These are phyloP conservation scores for Pyrenophora graminea DNA, from an alignment of 2,329 filamentous ascomycete species.

Conservation along the genomic window DNA sequence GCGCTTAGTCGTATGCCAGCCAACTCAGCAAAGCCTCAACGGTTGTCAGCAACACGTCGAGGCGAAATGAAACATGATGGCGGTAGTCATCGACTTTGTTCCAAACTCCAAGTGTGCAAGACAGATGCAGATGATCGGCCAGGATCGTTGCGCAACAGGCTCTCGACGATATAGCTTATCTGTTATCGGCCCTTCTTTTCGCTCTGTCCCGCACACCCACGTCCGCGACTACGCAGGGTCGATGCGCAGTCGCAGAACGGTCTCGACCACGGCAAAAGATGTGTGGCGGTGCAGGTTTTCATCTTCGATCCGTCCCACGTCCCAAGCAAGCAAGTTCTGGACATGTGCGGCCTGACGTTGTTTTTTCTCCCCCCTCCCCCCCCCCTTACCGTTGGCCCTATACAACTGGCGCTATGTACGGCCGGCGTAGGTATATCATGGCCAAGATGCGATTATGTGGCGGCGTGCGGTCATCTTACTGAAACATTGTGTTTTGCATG, in stretches of 20 bases:
- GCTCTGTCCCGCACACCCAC: constrained; percentile 16
- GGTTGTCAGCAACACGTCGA: constrained; percentile 8
- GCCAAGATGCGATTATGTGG: constrained; percentile 9
- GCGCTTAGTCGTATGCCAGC: constrained; percentile 30
- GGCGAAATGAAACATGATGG: constrained; percentile 23
- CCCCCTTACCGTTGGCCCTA: not conserved
- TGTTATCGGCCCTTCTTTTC: constrained; percentile 17
- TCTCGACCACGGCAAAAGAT: constrained; percentile 24
- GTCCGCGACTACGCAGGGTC: constrained; percentile 18
- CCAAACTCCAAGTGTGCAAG: constrained; percentile 9
- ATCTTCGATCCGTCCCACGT: constrained; percentile 4
- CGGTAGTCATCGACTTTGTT: constrained; percentile 20
- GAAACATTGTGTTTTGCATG: constrained; percentile 4
- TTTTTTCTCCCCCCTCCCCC: not conserved
- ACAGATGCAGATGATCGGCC: constrained; percentile 8
- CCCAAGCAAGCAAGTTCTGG: constrained; percentile 11
- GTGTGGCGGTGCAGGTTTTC: constrained; percentile 32
- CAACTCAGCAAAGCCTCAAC: not conserved
- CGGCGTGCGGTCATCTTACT: constrained; percentile 2
- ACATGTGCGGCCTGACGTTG: constrained; percentile 9
- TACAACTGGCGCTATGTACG: not conserved
- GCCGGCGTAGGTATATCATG: not conserved
- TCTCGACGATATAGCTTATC: constrained; percentile 21
- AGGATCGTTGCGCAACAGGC: constrained; percentile 32
- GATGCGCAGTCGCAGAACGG: constrained; percentile 21